Conservation (phyloP, 2,329 filamentous ascomycete species). For the Cyanodermella asteris region DNA sequence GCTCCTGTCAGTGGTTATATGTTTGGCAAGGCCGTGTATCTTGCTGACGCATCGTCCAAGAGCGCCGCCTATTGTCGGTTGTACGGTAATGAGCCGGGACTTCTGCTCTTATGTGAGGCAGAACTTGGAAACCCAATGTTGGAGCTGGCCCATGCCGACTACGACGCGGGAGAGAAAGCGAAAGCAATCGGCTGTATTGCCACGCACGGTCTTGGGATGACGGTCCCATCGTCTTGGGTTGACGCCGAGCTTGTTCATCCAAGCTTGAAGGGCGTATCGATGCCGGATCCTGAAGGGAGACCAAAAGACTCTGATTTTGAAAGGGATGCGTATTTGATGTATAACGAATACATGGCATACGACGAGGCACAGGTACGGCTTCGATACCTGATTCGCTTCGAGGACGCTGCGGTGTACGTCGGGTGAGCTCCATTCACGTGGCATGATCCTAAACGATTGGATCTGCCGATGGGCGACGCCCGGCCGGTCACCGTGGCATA, state of each 20-base stretch:
- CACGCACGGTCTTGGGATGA: not conserved
- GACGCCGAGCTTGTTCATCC: not conserved
- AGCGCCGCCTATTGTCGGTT: conserved; percentile 56
- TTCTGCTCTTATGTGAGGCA: conserved; percentile 66
- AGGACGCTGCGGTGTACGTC: no score
- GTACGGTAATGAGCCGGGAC: conserved; percentile 40
- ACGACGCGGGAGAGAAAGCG: not conserved
- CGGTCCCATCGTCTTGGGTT: not conserved
- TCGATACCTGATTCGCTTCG: conserved; percentile 20
- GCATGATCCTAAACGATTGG: no score
- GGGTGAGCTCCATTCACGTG: no score
- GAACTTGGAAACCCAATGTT: conserved; percentile 45
- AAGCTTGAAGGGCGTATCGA: not conserved
- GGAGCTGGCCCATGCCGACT: not conserved
- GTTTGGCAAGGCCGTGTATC: conserved; percentile 76
- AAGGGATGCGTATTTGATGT: conserved; percentile 5
- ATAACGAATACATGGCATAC: conserved; percentile 27
- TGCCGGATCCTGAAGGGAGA: not conserved
- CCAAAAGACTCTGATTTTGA: not conserved
- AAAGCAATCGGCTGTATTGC: not conserved
- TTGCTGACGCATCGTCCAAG: conserved; percentile 54
- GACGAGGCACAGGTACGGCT: conserved; percentile 24
- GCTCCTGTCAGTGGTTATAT: conserved; percentile 61
- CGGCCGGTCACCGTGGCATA: no score
- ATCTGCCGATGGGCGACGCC: no score